Base-by-base conservation (phyloP, 2,329 filamentous ascomycete genomes). In the Ophiostoma ips region DNA sequence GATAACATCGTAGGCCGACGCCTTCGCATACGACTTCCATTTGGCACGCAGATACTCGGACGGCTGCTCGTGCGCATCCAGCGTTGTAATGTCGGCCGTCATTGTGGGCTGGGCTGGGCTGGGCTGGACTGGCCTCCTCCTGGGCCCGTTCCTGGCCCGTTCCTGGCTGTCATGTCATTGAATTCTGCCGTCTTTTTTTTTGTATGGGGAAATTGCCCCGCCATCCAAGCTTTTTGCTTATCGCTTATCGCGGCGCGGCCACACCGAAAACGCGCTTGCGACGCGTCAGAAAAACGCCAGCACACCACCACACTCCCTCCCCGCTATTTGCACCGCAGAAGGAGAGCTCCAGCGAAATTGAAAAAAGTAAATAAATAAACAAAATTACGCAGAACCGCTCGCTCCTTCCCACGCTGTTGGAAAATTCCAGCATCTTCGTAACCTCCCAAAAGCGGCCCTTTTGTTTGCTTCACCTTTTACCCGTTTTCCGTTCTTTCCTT, bases 61-160 rank as follows among this genome's bases (percentile, higher is more conserved):
- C 2, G 88, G 86, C 58, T 81, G 80, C 63, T 87, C 79, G 62
- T 90, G 79, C 28, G 88, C 82, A 64, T 94, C 84, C 3, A 89
- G 69, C 18, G 72, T 69, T 24, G 63, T 65, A 30, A 72, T 66
- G 50, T 69, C 65, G 31, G 66, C 59, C 1, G 65, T 63, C 70
- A 71, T 71, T 24, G 43, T 55, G 50, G n/a, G 18, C 16, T 13
- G 21, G n/a, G n/a, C n/a, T n/a, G n/a, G n/a, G n/a, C n/a, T n/a
- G n/a, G n/a, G n/a, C n/a, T n/a, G n/a, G n/a, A n/a, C n/a, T n/a
- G n/a, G n/a, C n/a, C n/a, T n/a, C n/a, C n/a, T n/a, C n/a, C n/a
- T n/a, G n/a, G n/a, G n/a, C n/a, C n/a, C n/a, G n/a, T n/a, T n/a
- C n/a, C n/a, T n/a, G n/a, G n/a, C n/a, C n/a, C n/a, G n/a, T n/a